Base-by-base conservation (phyloP, 2,329 filamentous ascomycete species). In the Fusarium circinatum region DNA sequence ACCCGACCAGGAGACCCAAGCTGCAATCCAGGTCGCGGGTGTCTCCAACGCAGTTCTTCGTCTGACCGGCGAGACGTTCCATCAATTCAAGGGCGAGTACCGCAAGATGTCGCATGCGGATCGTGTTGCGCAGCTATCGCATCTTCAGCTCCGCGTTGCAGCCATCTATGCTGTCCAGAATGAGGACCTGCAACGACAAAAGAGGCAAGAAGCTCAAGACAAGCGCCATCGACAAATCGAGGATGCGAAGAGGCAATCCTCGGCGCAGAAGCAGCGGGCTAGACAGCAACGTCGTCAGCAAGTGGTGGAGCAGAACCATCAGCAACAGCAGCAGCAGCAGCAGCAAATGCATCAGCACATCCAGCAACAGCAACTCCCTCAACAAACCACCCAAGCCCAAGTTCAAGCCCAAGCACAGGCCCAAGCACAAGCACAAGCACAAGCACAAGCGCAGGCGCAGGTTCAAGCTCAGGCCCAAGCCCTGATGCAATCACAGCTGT, bases 101-200 rank as follows among this genome's bases (percentile, higher is more conserved):
- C 83, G 84, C 11, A 84, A 84, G 59, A 83, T 85, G 80, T 76
- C 82, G 12, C 82, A 83, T 42, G 76, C 82, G 3, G 83, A 85
- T 14, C 81, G 84, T 11, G 65, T 85, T 7, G 80, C 80, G 24
- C 79, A 80, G 15, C 76, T 85, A 3, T 82, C 84, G 10, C 82
- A 84, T 64, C 69, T 85, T 24, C 84, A 85, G 64, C 78, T 85
- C 18, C 78, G 84, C 20, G 80, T 85, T 28, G 84, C 84, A 13
- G 84, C 84, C 49, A 84, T 85, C 18, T 85, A 85, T 59, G 84
- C 84, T 17, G 79, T 85, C 5, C 83, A 85, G 54, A 85, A 85
- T 67, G 84, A 85, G 68, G 84, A 85, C 45, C 68, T 82, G 55
- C 84, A 85, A 70, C 80, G 84, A 17, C 81, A 83, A 56, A 78